Evolutionary conservation across 2,329 filamentous ascomycete genomes (phyloP).

Genomic region (Claviceps sp.): DNA sequence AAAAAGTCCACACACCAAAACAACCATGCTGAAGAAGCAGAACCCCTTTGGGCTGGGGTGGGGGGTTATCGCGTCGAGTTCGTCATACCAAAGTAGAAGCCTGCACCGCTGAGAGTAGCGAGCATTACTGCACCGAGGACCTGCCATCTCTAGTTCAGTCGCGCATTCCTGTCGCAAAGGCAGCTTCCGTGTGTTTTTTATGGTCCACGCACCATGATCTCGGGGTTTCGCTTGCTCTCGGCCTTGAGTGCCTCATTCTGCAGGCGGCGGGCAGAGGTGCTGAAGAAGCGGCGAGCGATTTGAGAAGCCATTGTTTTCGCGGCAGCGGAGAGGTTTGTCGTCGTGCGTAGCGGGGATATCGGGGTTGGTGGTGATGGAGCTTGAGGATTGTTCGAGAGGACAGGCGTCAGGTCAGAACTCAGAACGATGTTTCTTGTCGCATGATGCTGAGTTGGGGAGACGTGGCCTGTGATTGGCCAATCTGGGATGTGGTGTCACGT

Average conservation of each 20-base stretch:
- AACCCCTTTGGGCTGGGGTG: no score
- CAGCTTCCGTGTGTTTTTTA: slow-evolving; percentile 2
- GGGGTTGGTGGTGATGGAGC: no score
- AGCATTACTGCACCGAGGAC: slow-evolving; percentile 87
- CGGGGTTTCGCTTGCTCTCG: slow-evolving; percentile 43
- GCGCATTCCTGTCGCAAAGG: background rate
- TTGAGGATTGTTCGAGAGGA: no score
- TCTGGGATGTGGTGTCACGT: background rate
- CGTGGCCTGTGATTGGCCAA: slow-evolving; percentile 1
- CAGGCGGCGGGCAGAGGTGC: slow-evolving; percentile 39
- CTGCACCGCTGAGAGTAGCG: slow-evolving; percentile 73
- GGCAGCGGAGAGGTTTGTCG: slow-evolving; percentile 9
- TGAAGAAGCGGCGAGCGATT: slow-evolving; percentile 42
- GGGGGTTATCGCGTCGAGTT: background rate
- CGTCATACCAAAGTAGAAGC: slow-evolving; percentile 68
- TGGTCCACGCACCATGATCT: slow-evolving; percentile 27
- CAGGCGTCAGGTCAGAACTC: background rate
- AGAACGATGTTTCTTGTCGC: background rate
- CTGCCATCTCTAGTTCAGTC: slow-evolving; percentile 29
- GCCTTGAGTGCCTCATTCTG: slow-evolving; percentile 37
- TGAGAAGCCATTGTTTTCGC: slow-evolving; percentile 37
- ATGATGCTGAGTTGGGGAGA: background rate
- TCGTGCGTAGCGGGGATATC: background rate
- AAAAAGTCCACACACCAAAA: no score
- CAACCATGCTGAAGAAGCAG: no score